Evolutionary conservation across 2,329 filamentous ascomycete genomes (phyloP).

Genomic region (Penicillium corylophilum): DNA sequence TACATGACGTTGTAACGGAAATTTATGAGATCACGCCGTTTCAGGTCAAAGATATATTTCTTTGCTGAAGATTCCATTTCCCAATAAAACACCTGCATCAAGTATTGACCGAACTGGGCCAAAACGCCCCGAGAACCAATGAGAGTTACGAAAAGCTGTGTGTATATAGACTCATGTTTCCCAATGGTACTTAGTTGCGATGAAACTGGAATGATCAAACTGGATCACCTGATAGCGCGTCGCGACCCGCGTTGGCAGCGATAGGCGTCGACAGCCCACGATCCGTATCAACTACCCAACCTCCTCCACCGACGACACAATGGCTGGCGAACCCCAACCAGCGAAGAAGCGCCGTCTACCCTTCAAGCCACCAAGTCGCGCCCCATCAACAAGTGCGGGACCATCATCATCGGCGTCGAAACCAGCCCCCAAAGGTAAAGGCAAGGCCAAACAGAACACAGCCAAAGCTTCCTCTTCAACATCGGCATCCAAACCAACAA

Average conservation of each 20-base stretch:
- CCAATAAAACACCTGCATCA: neutral
- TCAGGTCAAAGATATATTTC: neutral
- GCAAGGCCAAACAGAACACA: conserved; percentile 18
- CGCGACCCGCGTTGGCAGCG: conserved; percentile 6
- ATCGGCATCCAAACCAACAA: conserved; percentile 12
- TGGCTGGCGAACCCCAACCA: conserved; percentile 31
- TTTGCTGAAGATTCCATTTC: neutral
- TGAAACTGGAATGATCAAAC: neutral
- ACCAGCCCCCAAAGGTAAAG: conserved; percentile 22
- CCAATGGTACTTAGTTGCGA: neutral
- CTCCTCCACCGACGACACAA: conserved; percentile 7
- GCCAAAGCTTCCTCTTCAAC: conserved; percentile 8
- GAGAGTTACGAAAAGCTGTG: too few species aligned
- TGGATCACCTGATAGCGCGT: conserved; percentile 25
- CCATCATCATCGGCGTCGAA: conserved; percentile 24
- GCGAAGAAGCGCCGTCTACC: conserved; percentile 42
- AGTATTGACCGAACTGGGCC: neutral
- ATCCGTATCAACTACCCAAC: neutral
- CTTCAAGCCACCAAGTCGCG: conserved; percentile 47
- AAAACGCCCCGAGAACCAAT: too few species aligned
- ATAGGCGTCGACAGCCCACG: neutral
- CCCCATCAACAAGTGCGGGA: conserved; percentile 20
- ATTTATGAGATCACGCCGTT: too few species aligned
- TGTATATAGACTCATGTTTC: too few species aligned
- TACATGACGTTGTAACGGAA: too few species aligned